These are phyloP conservation scores for Cyclotella sp. DNA, from an alignment of 108 stramenopile species.

Conservation along the genomic window DNA sequence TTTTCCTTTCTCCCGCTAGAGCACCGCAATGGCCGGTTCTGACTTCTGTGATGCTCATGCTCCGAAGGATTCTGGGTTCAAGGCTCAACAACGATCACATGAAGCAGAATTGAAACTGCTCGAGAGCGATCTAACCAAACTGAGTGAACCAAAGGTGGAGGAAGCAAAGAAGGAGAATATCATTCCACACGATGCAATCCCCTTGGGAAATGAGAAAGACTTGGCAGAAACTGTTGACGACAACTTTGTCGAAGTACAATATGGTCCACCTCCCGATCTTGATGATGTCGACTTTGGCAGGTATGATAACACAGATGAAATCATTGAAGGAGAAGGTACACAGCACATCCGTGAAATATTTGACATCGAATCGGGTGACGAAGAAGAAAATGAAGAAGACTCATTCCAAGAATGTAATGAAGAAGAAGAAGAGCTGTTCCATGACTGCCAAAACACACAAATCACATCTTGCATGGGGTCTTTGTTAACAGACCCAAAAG, in stretches of 20 bases:
- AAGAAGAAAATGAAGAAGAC: conserved; percentile 11
- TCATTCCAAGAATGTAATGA: conserved; percentile 14
- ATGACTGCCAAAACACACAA: conserved; percentile 7
- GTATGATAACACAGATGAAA: conserved; percentile 36
- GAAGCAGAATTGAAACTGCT: not conserved
- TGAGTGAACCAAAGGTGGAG: not conserved
- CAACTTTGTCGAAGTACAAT: not conserved
- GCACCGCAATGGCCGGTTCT: conserved; percentile 20
- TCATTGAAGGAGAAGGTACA: conserved; percentile 36
- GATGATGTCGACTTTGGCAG: conserved; percentile 12
- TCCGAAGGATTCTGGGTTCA: conserved; percentile 27
- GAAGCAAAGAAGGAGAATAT: not conserved
- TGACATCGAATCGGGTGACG: conserved; percentile 46
- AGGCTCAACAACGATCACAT: conserved; percentile 13
- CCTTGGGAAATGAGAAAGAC: not conserved
- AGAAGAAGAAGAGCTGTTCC: conserved; percentile 7
- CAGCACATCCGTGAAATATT: conserved; percentile 54
- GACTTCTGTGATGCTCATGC: conserved; percentile 36
- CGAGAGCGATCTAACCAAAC: not conserved
- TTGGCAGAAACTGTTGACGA: not conserved
- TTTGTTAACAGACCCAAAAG: conserved; percentile 21
- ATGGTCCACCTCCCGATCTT: conserved; percentile 24
- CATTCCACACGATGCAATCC: not conserved
- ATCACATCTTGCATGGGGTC: not conserved
- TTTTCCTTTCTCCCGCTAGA: no score